Base-by-base conservation (phyloP, 148 eudicot species). In the Rheum nobile region DNA sequence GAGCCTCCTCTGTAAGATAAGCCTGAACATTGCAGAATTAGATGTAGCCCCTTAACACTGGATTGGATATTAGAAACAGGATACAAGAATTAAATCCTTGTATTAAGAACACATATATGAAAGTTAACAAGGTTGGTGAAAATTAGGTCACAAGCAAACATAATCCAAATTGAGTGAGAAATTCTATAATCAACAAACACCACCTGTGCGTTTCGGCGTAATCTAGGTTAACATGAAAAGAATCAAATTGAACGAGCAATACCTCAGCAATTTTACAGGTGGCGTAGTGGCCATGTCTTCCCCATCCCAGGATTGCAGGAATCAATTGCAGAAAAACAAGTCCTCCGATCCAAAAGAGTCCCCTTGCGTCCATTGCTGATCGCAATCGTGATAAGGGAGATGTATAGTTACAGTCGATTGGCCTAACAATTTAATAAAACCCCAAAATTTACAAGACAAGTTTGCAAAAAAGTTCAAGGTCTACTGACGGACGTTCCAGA, bases 221-320 rank as follows among this genome's bases (percentile, higher is more conserved):
- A 59, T 12, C 63, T 24, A 55, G 63, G 32, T 24, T 55, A 55
- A 19, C 2, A 61, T 29, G 68, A 61, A 14, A 13, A 3, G 2
- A 24, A 73, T 55, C n/a, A 75, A 44, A 50, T 38, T 39, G 39
- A 6, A 50, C 47, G 6, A 41, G 52, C 22, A 9, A 79, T 72
- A 90, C 96, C 96, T 92, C 84, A 19, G 93, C 91, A 48, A 89
- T 88, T 82, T 88, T 88, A 57, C 93, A 92, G 16, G 83, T 72
- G 17, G 78, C 77, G 78, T 80, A 88, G 74, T 90, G 96, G 11
- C 98, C 96, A 71, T 93, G 88, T 57, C 86, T 87, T 55, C 96
- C 98, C 98, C 98, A 93, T 47, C 88, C 86, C 38, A 77, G 39
- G 84, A 77, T 75, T 41, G 77, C 83, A 41, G 90, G 82, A 76